Base-by-base conservation (phyloP, 768 basidiomycete species). In the Xerocomus potaroensis region DNA sequence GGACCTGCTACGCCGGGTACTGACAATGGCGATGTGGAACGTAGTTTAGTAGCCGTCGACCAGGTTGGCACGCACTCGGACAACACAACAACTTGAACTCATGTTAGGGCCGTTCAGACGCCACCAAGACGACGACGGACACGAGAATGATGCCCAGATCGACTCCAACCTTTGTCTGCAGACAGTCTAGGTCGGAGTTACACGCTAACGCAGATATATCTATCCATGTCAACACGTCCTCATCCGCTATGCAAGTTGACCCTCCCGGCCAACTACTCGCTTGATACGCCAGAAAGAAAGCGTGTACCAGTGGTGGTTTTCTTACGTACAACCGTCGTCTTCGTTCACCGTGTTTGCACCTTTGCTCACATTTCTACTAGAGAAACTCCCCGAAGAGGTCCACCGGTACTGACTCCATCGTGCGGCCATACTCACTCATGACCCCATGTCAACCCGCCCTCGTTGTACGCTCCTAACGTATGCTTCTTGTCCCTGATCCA, bases 341-440 rank as follows among this genome's bases (percentile, higher is more conserved):
- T 18, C 8, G 37, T 51, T 50, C 51, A 41, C 33, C 27, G 27
- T 29, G n/a, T n/a, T n/a, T n/a, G 2, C 7, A 16, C 19, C 8
- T 22, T 65, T 90, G 39, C 40, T 96, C 41, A 89, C 91, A 1
- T 98, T 97, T 62, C 57, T 98, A 35, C 94, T 93, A 8, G 93
- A 90, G 77, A 96, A 97, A 64, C 68, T 98, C 54, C 89, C 82
- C 55, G 92, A 97, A 67, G 95, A 99, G 62, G 98, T 98, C 63
- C 77, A 90, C 51, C 78, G 94, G 84, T 85, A 51, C 79, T 59
- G 15, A 12, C n/a, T 5, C 37, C 8, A 8, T 22, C 36, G 14
- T 32, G 16, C 11, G n/a, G 0, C 16, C 19, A 11, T 18, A 10
- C 31, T 27, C 5, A 27, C 2, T 26, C 15, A 8, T 26, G 5